Evolutionary conservation across 208 protist genomes (phyloP).

Genomic region (Leishmania aethiopica): DNA sequence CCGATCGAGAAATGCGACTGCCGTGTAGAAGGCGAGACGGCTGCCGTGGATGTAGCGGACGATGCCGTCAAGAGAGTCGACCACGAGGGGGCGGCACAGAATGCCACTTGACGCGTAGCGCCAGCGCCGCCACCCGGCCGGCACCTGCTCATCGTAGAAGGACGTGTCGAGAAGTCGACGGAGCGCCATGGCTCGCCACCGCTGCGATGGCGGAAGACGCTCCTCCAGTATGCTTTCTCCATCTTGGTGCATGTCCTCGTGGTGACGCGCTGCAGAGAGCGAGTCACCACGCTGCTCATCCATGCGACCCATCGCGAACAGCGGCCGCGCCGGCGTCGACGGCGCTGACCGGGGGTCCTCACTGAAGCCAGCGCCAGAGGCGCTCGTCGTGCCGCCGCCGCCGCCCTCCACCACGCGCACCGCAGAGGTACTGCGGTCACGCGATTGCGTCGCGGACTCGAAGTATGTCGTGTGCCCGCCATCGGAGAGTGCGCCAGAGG

Average conservation of each 20-base stretch:
- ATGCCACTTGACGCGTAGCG: constrained; percentile 49
- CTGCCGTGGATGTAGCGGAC: constrained; percentile 60
- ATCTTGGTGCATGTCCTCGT: constrained; percentile 5
- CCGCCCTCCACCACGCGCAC: constrained; percentile 22
- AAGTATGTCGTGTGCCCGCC: constrained; percentile 25
- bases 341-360: constrained; percentile 22
- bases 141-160: constrained; percentile 40
- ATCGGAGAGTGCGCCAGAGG: constrained; percentile 32
- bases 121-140: constrained; percentile 59
- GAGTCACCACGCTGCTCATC: constrained; percentile 12
- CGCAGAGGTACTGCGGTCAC: constrained; percentile 22
- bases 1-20: constrained; percentile 65
- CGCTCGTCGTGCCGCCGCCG: constrained; percentile 1
- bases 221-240: not conserved
- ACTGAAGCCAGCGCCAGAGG: constrained; percentile 1
- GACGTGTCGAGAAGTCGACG: constrained; percentile 27
- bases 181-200: constrained; percentile 37
- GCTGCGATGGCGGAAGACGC: constrained; percentile 32
- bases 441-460: constrained; percentile 20
- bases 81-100: constrained; percentile 52
- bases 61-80: constrained; percentile 80
- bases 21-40: constrained; percentile 67
- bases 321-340: constrained; percentile 16
- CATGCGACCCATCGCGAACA: not conserved
- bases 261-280: not conserved